Conservation (phyloP, 1,284 basidiomycete species). For the Ceratobasidium sp. region DNA sequence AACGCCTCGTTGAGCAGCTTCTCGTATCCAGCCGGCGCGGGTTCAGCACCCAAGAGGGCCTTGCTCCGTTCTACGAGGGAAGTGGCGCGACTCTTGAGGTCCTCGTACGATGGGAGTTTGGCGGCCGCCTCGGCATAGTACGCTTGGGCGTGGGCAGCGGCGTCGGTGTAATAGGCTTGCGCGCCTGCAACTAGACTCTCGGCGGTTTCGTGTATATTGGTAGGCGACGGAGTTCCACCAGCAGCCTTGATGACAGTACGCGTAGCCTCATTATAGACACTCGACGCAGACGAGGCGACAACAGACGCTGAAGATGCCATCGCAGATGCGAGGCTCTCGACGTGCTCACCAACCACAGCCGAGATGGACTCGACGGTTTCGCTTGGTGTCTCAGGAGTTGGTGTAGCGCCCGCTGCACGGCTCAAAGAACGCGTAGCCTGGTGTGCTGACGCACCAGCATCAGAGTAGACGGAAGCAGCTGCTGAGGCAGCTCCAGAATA, state of each 20-base stretch:
- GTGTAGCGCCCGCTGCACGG: slow-evolving; percentile 7
- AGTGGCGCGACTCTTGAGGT: slow-evolving; percentile 7
- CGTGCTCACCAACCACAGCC: slow-evolving; percentile 25
- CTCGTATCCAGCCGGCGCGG: slow-evolving; percentile 29
- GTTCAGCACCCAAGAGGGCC: slow-evolving; percentile 13
- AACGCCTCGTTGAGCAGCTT: slow-evolving; percentile 29
- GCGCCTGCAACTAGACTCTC: slow-evolving; percentile 16
- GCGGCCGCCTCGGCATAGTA: slow-evolving; percentile 22
- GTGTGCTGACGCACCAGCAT: slow-evolving; percentile 12
- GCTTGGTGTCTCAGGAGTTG: slow-evolving; percentile 17
- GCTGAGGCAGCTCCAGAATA: not conserved
- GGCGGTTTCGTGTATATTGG: slow-evolving; percentile 12
- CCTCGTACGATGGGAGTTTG: slow-evolving; percentile 28
- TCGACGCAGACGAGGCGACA: not conserved
- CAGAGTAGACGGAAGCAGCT: slow-evolving; percentile 27
- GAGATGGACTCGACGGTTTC: slow-evolving; percentile 18
- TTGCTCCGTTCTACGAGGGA: not conserved
- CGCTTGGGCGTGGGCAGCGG: not conserved
- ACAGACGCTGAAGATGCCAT: slow-evolving; percentile 12
- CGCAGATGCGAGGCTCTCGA: slow-evolving; percentile 10
- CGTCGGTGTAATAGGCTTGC: not conserved
- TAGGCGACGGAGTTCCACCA: slow-evolving; percentile 43
- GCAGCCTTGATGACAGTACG: slow-evolving; percentile 43
- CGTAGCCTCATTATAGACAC: slow-evolving; percentile 30
- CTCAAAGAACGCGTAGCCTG: slow-evolving; percentile 30